Conservation (phyloP, 2,329 filamentous ascomycete species). For the Penicillium sp. region DNA sequence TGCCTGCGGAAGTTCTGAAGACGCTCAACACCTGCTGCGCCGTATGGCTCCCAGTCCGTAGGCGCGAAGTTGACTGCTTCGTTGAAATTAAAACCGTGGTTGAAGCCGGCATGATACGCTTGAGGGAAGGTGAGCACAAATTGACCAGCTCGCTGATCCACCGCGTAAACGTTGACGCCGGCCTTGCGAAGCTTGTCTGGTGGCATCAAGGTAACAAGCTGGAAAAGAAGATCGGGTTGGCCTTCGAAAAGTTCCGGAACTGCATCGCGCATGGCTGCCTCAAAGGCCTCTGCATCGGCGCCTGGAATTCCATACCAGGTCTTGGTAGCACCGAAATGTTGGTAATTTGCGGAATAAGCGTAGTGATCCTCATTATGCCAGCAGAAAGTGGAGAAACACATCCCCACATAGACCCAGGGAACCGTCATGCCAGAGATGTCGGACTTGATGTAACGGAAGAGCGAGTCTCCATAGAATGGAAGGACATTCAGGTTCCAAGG, state of each 20-base stretch:
- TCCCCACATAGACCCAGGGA: constrained; percentile 97
- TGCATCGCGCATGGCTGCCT: constrained; percentile 89
- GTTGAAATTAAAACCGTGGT: constrained; percentile 98
- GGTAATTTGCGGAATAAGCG: constrained; percentile 95
- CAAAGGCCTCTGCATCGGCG: constrained; percentile 90
- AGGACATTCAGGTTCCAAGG: constrained; percentile 95
- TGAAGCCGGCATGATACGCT: constrained; percentile 96
- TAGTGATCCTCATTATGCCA: constrained; percentile 99
- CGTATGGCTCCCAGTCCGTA: constrained; percentile 90
- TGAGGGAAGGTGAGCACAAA: constrained; percentile 96
- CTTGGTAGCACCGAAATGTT: constrained; percentile 97
- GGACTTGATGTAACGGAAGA: constrained; percentile 96
- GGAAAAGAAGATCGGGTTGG: constrained; percentile 92
- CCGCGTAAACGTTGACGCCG: constrained; percentile 85
- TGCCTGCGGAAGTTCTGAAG: constrained; percentile 85
- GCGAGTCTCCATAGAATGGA: constrained; percentile 82
- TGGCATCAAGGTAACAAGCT: constrained; percentile 92
- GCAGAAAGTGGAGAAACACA: constrained; percentile 99
- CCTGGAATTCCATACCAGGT: constrained; percentile 99
- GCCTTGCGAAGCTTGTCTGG: constrained; percentile 91
- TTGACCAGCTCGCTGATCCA: constrained; percentile 95
- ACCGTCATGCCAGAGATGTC: constrained; percentile 99
- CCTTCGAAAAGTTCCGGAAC: constrained; percentile 96
- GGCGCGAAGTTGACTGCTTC: constrained; percentile 98
- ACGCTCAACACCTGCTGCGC: constrained; percentile 79